Conservation (phyloP, 495 filamentous ascomycete species). For the Hypoxylon intermedium region DNA sequence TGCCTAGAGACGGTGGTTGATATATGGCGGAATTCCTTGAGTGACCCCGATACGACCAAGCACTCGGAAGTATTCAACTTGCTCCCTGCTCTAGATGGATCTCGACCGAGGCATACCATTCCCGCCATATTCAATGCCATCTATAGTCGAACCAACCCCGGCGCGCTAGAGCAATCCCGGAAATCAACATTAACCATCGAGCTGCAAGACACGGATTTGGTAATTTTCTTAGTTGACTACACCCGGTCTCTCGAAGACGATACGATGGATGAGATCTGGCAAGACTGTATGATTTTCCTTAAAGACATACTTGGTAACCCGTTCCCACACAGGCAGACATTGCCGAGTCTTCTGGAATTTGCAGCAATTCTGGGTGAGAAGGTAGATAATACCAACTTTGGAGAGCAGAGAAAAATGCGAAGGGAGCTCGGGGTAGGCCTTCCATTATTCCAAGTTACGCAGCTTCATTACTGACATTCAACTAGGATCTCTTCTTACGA, state of each 20-base stretch:
- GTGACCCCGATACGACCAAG: conserved; percentile 44
- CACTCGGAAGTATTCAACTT: conserved; percentile 73
- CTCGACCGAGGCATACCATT: conserved; percentile 88
- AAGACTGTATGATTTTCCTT: conserved; percentile 89
- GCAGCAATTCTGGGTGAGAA: conserved; percentile 89
- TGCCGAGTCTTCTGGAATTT: conserved; percentile 88
- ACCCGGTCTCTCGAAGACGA: conserved; percentile 91
- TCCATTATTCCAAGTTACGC: neutral
- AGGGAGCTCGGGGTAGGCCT: conserved; percentile 83
- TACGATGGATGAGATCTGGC: conserved; percentile 99
- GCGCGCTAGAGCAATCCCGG: conserved; percentile 75
- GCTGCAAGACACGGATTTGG: conserved; percentile 80
- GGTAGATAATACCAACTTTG: conserved; percentile 96
- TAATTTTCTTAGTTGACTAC: conserved; percentile 88
- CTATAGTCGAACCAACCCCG: conserved; percentile 88
- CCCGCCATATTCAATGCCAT: conserved; percentile 98
- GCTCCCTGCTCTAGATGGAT: conserved; percentile 89
- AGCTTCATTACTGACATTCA: conserved; percentile 40
- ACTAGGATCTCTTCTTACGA: conserved; percentile 84
- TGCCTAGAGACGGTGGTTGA: conserved; percentile 89
- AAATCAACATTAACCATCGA: conserved; percentile 88
- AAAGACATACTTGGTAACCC: conserved; percentile 91
- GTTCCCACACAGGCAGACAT: conserved; percentile 88
- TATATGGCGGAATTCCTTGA: conserved; percentile 68
- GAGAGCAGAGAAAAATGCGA: conserved; percentile 92